Evolutionary conservation across 371 early-diverging fungal genomes (phyloP), one percentile per base, ranked within the genome.

Genomic region (Syncephalis fuscata): DNA sequence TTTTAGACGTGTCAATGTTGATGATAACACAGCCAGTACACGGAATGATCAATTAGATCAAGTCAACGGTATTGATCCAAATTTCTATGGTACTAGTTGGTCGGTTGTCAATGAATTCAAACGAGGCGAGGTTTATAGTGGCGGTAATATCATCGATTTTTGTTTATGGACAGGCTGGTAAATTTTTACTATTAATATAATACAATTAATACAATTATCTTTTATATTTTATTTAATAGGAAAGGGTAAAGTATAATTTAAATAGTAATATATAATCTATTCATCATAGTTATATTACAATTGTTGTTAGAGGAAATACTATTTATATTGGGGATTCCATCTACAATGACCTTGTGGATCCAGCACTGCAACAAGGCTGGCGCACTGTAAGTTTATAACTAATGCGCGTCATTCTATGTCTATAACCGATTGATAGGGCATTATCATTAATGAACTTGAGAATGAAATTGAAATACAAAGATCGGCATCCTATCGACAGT

Each of bases 301-400:
- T 9, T 22, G 44, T 5, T 19, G 32, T 27, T 37, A 65, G 77
- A 15, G 70, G 71, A 52, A 71, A 61, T 48, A 76, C 78, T 5
- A 55, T 80, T 24, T 80, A 80, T 53, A 66, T 80, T 57, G 80
- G 80, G 39, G 80, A 80, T 52, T 76, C 77, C 52, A 58, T 78
- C 2, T 80, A 70, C 54, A 76, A 75, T 16, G 80, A 80, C 50
- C 56, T 80, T 11, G 65, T 70, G 24, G 78, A 75, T 45, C 75
- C 80, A 3, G 67, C 73, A 0, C 56, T 71, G 15, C 74, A 80
- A 49, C 67, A 72, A 57, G 78, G 80, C 1, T 80, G 80, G 80
- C 66, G 66, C n/a, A 80, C 78, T 49, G 39, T 45, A 32, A 32
- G 11, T 32, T 7, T 11, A 11, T 7, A 11, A 7, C 32, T 32